Conservation (phyloP, 768 basidiomycete genomes). For the Lactarius trivialis region DNA sequence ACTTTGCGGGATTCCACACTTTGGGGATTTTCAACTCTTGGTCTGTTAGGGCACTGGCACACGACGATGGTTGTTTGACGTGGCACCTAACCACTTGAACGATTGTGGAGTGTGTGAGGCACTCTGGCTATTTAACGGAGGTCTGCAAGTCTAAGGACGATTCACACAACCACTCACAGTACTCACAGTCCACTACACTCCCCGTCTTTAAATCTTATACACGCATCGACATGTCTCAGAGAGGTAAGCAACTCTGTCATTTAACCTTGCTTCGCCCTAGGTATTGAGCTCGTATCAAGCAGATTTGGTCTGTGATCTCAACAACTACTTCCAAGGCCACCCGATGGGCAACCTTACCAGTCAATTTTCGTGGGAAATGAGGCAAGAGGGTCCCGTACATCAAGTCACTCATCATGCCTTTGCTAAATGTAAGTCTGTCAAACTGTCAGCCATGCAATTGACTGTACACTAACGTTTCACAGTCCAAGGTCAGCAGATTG, state of each 20-base stretch:
- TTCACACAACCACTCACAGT: no score
- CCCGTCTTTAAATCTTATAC: not conserved
- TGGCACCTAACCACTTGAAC: no score
- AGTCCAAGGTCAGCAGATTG: not conserved
- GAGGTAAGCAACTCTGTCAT: not conserved
- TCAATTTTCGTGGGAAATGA: rapidly evolving
- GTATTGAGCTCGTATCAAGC: not conserved
- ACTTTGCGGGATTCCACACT: not conserved
- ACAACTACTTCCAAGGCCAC: not conserved
- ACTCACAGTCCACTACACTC: not conserved
- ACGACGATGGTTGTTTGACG: not conserved
- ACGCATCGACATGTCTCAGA: not conserved
- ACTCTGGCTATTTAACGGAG: no score
- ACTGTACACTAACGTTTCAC: not conserved
- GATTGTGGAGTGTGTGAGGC: no score
- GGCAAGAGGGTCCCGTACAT: not conserved
- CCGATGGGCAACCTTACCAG: not conserved
- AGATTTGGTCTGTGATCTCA: slow-evolving; percentile 1
- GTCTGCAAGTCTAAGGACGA: no score
- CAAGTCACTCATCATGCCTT: not conserved
- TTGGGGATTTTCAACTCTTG: not conserved
- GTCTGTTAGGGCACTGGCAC: not conserved
- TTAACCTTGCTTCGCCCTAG: not conserved
- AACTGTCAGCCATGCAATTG: not conserved
- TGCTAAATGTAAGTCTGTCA: slow-evolving; percentile 6